Evolutionary conservation across 257 asterid species (phyloP), one percentile per base, ranked within the genome.

Genomic region (Solanum dulcamara): DNA sequence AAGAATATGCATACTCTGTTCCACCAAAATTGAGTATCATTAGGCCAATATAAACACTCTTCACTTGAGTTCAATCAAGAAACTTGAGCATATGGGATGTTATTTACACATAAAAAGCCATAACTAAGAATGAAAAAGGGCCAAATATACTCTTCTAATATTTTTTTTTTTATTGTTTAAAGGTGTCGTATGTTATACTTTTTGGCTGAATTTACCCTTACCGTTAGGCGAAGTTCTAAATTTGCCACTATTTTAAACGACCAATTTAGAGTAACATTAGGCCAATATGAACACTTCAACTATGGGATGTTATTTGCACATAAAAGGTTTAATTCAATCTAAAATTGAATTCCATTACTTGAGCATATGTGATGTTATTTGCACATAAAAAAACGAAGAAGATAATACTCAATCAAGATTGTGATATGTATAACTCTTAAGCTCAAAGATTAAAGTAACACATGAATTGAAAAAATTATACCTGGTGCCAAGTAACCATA

Each of bases 401-500:
- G n/a, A 14, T 50, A 50, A 4, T 50, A 5, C 37, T 62, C 8
- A 62, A 12, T 62, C 71, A 62, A 24, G 64, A 22, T 22, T 57
- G 24, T 32, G 26, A 33, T 67, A 67, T 67, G 44, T 33, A 57
- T n/a, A 67, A 67, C 77, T 33, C 77, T 33, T 32, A 68, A 70
- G 33, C 22, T 38, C 53, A 30, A 14, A 14, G 70, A 62, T 72
- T n/a, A 70, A 77, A 50, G 14, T 30, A 13, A 68, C 18, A 14
- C 0, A 8, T 46, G 38, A 77, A 77, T 26, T 26, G 10, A 1
- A 5, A 46, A 46, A 46, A 46, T 20, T 79, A 35, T 90, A 96
- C 99, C 99, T 88, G 98, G 99, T 20, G 98, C 97, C 72, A 97
- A 81, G 90, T 97, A 97, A n/a, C 99, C 98, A 68, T 93, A 97